phyloP scores from a whole-genome alignment of 495 filamentous ascomycete species.

The Aspergillus wentii region DNA sequence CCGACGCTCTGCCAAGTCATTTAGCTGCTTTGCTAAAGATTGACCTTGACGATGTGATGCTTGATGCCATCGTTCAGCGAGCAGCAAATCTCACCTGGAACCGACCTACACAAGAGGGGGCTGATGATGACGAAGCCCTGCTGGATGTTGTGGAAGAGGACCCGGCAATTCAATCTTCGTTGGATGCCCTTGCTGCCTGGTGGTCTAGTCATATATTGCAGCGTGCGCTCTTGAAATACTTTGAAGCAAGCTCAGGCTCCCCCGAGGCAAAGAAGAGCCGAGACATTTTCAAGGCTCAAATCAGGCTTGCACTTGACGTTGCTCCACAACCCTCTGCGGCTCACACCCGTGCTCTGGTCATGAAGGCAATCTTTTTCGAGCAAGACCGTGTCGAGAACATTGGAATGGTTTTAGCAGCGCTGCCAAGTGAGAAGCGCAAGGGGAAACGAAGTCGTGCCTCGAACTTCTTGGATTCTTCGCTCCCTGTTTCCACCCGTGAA shows the following conservation, averaged over 20 bases:
- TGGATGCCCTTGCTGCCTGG: conserved; percentile 90
- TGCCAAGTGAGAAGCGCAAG: conserved; percentile 41
- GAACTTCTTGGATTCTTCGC: conserved; percentile 44
- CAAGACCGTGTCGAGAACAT: conserved; percentile 42
- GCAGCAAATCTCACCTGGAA: conserved; percentile 93
- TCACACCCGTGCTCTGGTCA: conserved; percentile 72
- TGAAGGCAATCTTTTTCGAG: conserved; percentile 48
- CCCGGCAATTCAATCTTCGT: conserved; percentile 75
- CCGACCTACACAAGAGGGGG: conserved; percentile 61
- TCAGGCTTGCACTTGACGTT: conserved; percentile 64
- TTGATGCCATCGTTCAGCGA: conserved; percentile 70
- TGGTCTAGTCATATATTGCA: conserved; percentile 77
- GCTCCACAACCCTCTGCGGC: conserved; percentile 76
- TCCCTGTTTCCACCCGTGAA: conserved; percentile 46
- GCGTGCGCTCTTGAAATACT: conserved; percentile 56
- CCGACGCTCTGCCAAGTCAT: conserved; percentile 70
- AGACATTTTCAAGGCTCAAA: conserved; percentile 47
- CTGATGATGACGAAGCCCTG: conserved; percentile 56
- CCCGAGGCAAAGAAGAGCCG: conserved; percentile 34
- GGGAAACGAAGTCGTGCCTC: conserved; percentile 20
- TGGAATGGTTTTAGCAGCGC: conserved; percentile 40
- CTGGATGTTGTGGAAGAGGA: conserved; percentile 86
- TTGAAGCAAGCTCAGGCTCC: conserved; percentile 46
- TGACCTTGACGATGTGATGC: conserved; percentile 76
- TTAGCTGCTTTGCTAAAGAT: conserved; percentile 67